Percentiles rank a stretch among this genome's conserved stretches.
These are phyloP conservation scores for Globisporangium camurandrum DNA, from an alignment of 352 stramenopile genomes.

Conservation along the genomic window DNA sequence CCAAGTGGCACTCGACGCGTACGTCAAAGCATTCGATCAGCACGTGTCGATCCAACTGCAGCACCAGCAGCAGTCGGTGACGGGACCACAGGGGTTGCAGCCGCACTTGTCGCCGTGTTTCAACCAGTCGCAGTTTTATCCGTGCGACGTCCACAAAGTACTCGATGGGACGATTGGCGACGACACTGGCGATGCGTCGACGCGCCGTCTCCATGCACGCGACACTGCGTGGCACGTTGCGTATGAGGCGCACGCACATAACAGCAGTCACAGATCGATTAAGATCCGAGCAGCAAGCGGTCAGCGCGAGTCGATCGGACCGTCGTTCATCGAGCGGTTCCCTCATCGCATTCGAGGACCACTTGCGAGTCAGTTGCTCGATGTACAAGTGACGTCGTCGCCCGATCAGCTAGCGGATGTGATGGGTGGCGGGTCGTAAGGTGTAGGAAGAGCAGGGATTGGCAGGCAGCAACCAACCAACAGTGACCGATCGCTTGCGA, in stretches of 20 bases:
- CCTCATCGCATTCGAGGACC: slow-evolving; percentile 32
- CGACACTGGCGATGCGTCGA: no score
- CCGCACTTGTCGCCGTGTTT: slow-evolving; percentile 73
- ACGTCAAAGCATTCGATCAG: slow-evolving; percentile 78
- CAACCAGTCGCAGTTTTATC: slow-evolving; percentile 79
- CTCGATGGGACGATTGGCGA: slow-evolving; percentile 57
- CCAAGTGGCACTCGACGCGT: slow-evolving; percentile 72
- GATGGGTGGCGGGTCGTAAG: slow-evolving; percentile 31
- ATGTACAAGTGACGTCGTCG: slow-evolving; percentile 20
- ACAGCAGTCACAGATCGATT: slow-evolving; percentile 45
- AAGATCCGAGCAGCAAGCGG: slow-evolving; percentile 54
- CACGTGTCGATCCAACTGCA: slow-evolving; percentile 71
- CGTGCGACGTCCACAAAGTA: slow-evolving; percentile 71
- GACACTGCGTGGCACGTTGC: slow-evolving; percentile 37
- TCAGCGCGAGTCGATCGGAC: slow-evolving; percentile 33
- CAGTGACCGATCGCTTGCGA: no score
- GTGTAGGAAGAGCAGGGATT: no score
- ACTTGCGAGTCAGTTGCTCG: slow-evolving; percentile 12
- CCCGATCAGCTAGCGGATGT: slow-evolving; percentile 41
- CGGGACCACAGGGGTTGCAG: slow-evolving; percentile 53
- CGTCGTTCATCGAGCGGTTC: slow-evolving; percentile 65
- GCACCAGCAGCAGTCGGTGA: slow-evolving; percentile 62
- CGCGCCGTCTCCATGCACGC: slow-evolving; percentile 24
- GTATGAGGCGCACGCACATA: slow-evolving; percentile 54
- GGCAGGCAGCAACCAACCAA: no score